Conservation (phyloP, 1,284 basidiomycete species). For the Pyrrhoderma lamaoense region DNA sequence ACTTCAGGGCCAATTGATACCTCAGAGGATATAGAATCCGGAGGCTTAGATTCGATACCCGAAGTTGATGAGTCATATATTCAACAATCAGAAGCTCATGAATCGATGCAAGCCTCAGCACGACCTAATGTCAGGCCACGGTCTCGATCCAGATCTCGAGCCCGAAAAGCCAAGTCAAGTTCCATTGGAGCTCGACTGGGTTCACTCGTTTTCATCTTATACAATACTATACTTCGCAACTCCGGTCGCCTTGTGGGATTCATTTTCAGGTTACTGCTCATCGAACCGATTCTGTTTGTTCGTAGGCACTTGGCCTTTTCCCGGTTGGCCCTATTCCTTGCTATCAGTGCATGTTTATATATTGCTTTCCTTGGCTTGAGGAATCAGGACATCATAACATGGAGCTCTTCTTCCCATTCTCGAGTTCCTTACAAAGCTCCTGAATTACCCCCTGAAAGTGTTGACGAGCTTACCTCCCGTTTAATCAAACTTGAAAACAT, state of each 20-base stretch:
- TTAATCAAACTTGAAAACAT: slow-evolving; percentile 59
- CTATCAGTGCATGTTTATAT: neutral
- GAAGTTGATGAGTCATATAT: slow-evolving; percentile 37
- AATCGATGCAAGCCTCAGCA: too few relatives aligned
- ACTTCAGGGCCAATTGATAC: slow-evolving; percentile 28
- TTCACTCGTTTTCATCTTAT: slow-evolving; percentile 34
- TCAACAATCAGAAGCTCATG: too few relatives aligned
- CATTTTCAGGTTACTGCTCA: slow-evolving; percentile 36
- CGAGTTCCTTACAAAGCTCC: slow-evolving; percentile 33
- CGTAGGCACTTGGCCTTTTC: slow-evolving; percentile 36
- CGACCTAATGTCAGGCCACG: slow-evolving; percentile 7
- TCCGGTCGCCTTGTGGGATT: slow-evolving; percentile 38
- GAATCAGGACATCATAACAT: neutral
- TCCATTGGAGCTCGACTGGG: slow-evolving; percentile 44
- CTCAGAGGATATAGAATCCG: slow-evolving; percentile 43
- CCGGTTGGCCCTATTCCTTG: slow-evolving; percentile 6
- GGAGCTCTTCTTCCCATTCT: slow-evolving; percentile 8
- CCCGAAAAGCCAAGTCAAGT: slow-evolving; percentile 26
- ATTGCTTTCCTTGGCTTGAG: neutral
- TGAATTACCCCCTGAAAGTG: slow-evolving; percentile 52
- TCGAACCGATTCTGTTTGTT: slow-evolving; percentile 35
- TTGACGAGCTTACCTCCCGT: slow-evolving; percentile 64
- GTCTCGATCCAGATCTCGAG: slow-evolving; percentile 15
- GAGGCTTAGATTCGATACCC: slow-evolving; percentile 49
- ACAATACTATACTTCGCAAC: slow-evolving; percentile 24